Percentiles rank a stretch among this genome's conserved stretches.
Evolutionary conservation across 192 early-diverging fungal species (phyloP).

Genomic region (Linnemannia zychae): DNA sequence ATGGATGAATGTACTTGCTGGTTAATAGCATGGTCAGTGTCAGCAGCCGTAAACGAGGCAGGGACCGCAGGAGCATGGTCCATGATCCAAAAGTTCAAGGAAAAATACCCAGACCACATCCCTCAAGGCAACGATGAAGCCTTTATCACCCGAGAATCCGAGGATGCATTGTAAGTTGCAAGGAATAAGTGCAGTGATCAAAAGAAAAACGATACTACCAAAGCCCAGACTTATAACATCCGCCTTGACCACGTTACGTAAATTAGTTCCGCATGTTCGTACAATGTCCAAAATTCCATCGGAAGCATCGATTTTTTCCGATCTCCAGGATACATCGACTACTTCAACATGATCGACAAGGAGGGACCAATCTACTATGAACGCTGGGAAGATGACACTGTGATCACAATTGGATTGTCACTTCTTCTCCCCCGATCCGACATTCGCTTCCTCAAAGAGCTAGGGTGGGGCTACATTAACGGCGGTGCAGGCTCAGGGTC

Average conservation of each 20-base stretch:
- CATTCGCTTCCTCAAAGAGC: slow-evolving; percentile 8
- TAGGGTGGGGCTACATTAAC: slow-evolving; percentile 27
- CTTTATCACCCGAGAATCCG: slow-evolving; percentile 24
- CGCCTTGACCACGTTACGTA: not conserved
- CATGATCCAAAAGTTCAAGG: slow-evolving; percentile 27
- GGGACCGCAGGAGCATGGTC: slow-evolving; percentile 67
- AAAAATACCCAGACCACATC: slow-evolving; percentile 12
- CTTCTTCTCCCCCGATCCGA: slow-evolving; percentile 14
- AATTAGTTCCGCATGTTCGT: slow-evolving; percentile 71
- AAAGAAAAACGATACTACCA: too few species aligned
- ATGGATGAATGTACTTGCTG: not conserved
- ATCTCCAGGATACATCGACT: slow-evolving; percentile 64
- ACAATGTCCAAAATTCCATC: slow-evolving; percentile 81
- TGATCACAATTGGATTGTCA: slow-evolving; percentile 59
- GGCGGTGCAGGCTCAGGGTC: not conserved
- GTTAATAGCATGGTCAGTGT: slow-evolving; percentile 33
- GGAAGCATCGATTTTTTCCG: slow-evolving; percentile 71
- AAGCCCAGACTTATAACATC: not conserved
- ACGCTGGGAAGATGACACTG: slow-evolving; percentile 70
- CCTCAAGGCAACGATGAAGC: slow-evolving; percentile 24
- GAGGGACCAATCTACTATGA: slow-evolving; percentile 57
- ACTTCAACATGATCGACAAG: slow-evolving; percentile 60
- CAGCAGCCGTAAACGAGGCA: slow-evolving; percentile 39
- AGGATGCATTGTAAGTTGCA: slow-evolving; percentile 26
- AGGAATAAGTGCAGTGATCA: too few species aligned